A percentile compares a stretch with the other conserved stretches of the same genome.
Evolutionary conservation across 169 alveolate genomes (phyloP).

Genomic region (Eimeria tenella): DNA sequence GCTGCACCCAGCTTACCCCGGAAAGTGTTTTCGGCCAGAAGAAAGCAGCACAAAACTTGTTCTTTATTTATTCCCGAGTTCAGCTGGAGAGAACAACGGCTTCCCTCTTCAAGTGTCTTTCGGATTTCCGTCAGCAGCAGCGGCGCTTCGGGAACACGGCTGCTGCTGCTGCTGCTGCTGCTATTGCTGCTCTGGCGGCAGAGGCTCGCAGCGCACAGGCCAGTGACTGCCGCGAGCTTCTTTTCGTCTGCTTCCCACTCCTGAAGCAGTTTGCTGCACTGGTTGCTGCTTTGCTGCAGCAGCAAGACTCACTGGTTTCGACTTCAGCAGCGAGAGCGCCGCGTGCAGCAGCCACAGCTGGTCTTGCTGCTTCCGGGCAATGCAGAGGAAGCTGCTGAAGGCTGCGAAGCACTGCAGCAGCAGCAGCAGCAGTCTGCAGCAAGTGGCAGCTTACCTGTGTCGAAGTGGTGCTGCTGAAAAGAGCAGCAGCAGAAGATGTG

Average conservation of each 20-base stretch:
- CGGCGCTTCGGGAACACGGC: too few species aligned
- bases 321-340: neutral
- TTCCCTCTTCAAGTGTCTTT: too few species aligned
- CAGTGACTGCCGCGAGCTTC: neutral
- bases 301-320: neutral
- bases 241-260: neutral
- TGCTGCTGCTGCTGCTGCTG: too few species aligned
- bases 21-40: neutral
- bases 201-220: neutral
- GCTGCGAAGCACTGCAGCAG: neutral
- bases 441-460: constrained; percentile 19
- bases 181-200: neutral
- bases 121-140: too few species aligned
- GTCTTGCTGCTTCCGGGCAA: neutral
- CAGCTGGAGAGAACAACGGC: neutral
- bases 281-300: neutral
- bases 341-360: neutral
- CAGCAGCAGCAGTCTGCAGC: neutral
- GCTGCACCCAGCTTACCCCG: neutral
- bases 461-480: constrained; percentile 63
- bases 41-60: neutral
- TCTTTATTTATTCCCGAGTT: neutral
- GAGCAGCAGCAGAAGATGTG: constrained; percentile 27
- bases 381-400: neutral
- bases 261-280: neutral